A percentile compares a stretch with the other conserved stretches of the same genome.
Evolutionary conservation across 1,284 basidiomycete species (phyloP).

Genomic region (Heterobasidion parviporum): DNA sequence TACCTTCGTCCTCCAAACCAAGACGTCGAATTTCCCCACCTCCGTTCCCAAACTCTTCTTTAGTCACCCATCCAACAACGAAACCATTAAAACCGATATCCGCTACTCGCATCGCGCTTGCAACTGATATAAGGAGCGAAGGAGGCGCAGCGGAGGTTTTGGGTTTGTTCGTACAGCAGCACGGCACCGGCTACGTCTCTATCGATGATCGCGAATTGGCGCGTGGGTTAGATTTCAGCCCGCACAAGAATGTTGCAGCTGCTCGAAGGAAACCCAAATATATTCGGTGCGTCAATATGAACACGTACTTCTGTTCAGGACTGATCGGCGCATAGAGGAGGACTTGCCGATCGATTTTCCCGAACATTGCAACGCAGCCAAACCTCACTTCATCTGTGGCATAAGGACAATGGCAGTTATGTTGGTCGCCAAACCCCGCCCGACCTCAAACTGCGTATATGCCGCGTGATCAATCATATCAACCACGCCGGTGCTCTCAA

Average conservation of each 20-base stretch:
- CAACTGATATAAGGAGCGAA: slow-evolving; percentile 33
- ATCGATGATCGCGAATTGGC: slow-evolving; percentile 25
- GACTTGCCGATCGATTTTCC: slow-evolving; percentile 39
- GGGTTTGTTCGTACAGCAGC: slow-evolving; percentile 30
- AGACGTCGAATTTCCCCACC: too few species aligned
- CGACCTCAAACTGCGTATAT: slow-evolving; percentile 3
- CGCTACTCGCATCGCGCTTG: slow-evolving; percentile 31
- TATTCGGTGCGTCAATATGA: slow-evolving; percentile 18
- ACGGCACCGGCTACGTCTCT: slow-evolving; percentile 21
- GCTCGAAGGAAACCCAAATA: slow-evolving; percentile 24
- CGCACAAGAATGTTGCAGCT: slow-evolving; percentile 25
- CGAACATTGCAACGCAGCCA: slow-evolving; percentile 28
- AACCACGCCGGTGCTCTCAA: slow-evolving; percentile 1
- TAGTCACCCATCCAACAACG: neutral
- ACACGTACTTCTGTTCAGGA: neutral
- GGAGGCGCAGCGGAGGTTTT: slow-evolving; percentile 30
- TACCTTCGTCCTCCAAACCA: too few species aligned
- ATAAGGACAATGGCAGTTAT: slow-evolving; percentile 29
- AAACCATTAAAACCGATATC: slow-evolving; percentile 28
- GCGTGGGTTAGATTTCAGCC: slow-evolving; percentile 34
- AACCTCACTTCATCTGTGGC: slow-evolving; percentile 41
- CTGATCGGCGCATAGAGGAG: slow-evolving; percentile 26
- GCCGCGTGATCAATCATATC: neutral
- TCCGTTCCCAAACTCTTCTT: too few species aligned
- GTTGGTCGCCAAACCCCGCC: slow-evolving; percentile 3